Evolutionary conservation across 495 filamentous ascomycete species (phyloP), one percentile per base, ranked within the genome.

Genomic region (Podospora pseudoanserina): DNA sequence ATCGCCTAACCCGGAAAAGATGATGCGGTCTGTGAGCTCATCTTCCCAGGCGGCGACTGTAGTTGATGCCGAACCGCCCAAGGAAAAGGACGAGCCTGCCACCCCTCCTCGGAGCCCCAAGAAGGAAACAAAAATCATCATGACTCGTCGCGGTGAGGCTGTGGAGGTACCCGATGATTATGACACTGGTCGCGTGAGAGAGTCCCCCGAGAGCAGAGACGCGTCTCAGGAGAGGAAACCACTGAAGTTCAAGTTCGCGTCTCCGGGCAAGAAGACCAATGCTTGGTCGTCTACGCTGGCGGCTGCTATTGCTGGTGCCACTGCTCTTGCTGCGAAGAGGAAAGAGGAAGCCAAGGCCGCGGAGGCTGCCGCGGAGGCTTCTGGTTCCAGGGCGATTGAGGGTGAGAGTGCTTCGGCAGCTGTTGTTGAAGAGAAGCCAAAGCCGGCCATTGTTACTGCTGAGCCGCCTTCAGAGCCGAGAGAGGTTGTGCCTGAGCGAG

Each of bases 111-210:
- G 39, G 39, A 49, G 39, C 13, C 63, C 57, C 18, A 65, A 68
- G 44, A 64, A 60, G 63, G 44, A 72, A 56, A 55, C 66, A 11
- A 58, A 62, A 44, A 13, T 66, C 15, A 65, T 73, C 34, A 66
- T 72, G 56, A 69, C 63, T 27, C 32, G 64, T n/a, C 71, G 68
- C 18, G 70, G 70, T 44, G 59, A 72, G 55, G 67, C 59, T 44
- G 62, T 73, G 19, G 70, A 79, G 76, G 59, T 80, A 56, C 32
- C 72, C 55, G 62, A 73, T 64, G 55, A 71, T 44, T 53, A 86
- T 68, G 78, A 86, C 67, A 89, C 85, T 5, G 85, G 87, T 64
- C 86, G 86, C 18, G 67, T 27, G 72, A 87, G 85, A 44, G 86
- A 87, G 28, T 80, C 86, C 19, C 84, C 84, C n/a, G 55, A 58